Evolutionary conservation across 805 yeast species (phyloP).

Genomic region (Candida nanaspora): DNA sequence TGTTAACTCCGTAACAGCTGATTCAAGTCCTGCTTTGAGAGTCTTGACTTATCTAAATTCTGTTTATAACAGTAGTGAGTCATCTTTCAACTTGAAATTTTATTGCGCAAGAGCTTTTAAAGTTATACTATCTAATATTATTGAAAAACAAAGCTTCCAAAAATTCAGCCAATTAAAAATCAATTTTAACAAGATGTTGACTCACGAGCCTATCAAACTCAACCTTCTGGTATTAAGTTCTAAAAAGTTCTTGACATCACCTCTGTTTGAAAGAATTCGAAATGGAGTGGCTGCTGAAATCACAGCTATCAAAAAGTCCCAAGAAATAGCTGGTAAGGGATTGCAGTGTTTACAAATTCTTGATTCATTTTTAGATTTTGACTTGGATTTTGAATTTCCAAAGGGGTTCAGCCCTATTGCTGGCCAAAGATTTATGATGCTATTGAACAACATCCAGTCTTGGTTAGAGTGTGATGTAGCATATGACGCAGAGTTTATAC

Average conservation of each 20-base stretch:
- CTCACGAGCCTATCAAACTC: slow-evolving; percentile 25
- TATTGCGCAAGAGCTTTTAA: slow-evolving; percentile 31
- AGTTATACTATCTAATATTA: slow-evolving; percentile 20
- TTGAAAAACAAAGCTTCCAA: slow-evolving; percentile 21
- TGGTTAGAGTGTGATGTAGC: slow-evolving; percentile 62
- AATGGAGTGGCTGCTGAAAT: slow-evolving; percentile 60
- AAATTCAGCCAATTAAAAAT: slow-evolving; percentile 23
- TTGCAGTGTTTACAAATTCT: slow-evolving; percentile 41
- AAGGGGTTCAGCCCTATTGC: slow-evolving; percentile 39
- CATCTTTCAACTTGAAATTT: not conserved
- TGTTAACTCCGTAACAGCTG: not conserved
- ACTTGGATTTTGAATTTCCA: slow-evolving; percentile 19
- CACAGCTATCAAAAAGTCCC: slow-evolving; percentile 39
- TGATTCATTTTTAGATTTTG: slow-evolving; percentile 32
- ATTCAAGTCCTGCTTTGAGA: not conserved
- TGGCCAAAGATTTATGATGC: slow-evolving; percentile 57
- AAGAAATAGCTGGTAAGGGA: slow-evolving; percentile 36
- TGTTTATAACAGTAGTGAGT: not conserved
- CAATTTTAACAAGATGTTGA: slow-evolving; percentile 24
- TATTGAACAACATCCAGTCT: slow-evolving; percentile 40
- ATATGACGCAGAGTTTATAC: slow-evolving; percentile 46
- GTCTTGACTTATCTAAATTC: slow-evolving; percentile 2
- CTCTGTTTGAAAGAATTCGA: slow-evolving; percentile 43
- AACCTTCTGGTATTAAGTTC: slow-evolving; percentile 29
- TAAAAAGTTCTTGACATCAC: slow-evolving; percentile 28